These are phyloP conservation scores for Dendrobium catenatum DNA, from an alignment of 106 monocot species.

Conservation along the genomic window DNA sequence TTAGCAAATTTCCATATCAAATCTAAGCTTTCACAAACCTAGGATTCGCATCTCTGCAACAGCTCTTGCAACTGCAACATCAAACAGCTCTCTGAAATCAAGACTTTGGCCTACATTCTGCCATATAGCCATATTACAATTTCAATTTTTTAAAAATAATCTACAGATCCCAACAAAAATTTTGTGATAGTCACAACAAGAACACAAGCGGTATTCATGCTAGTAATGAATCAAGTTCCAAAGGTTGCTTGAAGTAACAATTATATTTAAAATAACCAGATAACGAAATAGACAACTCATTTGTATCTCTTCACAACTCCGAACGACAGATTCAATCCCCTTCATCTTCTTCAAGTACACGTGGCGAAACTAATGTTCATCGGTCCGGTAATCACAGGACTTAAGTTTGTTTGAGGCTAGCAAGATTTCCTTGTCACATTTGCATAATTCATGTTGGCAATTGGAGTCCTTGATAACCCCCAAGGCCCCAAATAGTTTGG, in stretches of 20 bases:
- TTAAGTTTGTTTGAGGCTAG: neutral
- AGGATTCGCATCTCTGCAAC: slow-evolving; percentile 94
- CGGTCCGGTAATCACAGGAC: neutral
- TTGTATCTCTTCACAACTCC: too few species aligned
- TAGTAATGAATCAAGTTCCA: neutral
- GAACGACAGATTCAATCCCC: too few species aligned
- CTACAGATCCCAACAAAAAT: neutral
- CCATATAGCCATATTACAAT: slow-evolving; percentile 41
- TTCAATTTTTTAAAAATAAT: neutral
- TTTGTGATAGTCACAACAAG: neutral
- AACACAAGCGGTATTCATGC: neutral
- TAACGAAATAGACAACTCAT: too few species aligned
- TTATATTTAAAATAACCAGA: neutral
- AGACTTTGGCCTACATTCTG: slow-evolving; percentile 71
- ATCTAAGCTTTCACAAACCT: slow-evolving; percentile 25
- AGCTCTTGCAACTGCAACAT: slow-evolving; percentile 93
- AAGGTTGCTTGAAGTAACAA: neutral
- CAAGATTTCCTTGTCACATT: neutral
- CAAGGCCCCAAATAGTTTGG: neutral
- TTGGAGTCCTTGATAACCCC: neutral
- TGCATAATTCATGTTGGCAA: neutral
- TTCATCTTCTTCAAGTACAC: too few species aligned
- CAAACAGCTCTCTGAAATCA: slow-evolving; percentile 75
- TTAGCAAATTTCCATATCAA: neutral
- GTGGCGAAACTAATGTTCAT: too few species aligned